phyloP scores from a whole-genome alignment of 2,329 filamentous ascomycete species.

The Didymellaceae sp. region DNA sequence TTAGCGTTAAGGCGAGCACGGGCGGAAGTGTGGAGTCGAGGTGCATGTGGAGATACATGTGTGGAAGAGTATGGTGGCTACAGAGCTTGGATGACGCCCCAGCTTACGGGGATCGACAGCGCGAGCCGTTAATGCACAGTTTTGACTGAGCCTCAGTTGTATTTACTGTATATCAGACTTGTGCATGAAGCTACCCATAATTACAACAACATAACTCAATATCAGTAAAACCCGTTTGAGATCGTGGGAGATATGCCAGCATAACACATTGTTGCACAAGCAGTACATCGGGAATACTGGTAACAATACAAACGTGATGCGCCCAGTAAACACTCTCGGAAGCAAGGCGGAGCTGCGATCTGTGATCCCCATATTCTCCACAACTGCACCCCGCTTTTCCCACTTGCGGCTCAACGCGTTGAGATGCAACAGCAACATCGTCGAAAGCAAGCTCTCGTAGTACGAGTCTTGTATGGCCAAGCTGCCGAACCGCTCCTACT shows the following conservation, averaged over 20 bases:
- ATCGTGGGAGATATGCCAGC: no score
- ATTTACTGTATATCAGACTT: no score
- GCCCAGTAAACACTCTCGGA: not conserved
- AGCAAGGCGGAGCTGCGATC: constrained; percentile 5
- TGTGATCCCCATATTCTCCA: no score
- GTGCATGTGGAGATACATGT: constrained; percentile 6
- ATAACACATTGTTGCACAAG: not conserved
- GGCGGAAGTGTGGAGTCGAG: not conserved
- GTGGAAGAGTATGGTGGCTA: not conserved
- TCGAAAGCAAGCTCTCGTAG: constrained; percentile 2
- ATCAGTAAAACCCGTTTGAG: no score
- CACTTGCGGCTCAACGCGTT: constrained; percentile 22
- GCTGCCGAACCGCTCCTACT: constrained; percentile 3
- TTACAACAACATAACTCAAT: no score
- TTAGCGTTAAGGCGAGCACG: not conserved
- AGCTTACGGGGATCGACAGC: not conserved
- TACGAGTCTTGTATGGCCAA: constrained; percentile 13
- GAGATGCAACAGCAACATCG: constrained; percentile 17
- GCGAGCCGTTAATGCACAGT: not conserved
- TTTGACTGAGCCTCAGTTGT: constrained; percentile 5
- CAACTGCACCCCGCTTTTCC: constrained; percentile 4
- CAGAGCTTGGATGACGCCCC: constrained; percentile 6
- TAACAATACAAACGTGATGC: not conserved
- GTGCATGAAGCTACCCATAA: no score
- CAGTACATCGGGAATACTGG: not conserved